A percentile compares a stretch with the other conserved stretches of the same genome.
phyloP scores from a whole-genome alignment of 2,329 filamentous ascomycete genomes.

The Pseudocercospora cruenta region DNA sequence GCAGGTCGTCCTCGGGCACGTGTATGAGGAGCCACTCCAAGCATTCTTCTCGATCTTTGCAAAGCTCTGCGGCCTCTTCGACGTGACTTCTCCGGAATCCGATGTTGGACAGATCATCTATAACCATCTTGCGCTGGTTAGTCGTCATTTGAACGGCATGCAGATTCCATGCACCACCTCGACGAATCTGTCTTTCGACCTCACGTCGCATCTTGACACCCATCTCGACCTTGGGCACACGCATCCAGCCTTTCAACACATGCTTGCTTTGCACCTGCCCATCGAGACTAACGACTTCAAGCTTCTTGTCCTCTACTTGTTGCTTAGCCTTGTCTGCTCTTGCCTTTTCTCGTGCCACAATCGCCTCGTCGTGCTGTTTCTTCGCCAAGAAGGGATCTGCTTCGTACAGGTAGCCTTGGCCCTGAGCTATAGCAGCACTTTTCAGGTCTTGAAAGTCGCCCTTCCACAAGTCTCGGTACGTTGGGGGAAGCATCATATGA shows the following conservation, averaged over 20 bases:
- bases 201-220: slow-evolving; percentile 76
- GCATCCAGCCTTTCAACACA: slow-evolving; percentile 71
- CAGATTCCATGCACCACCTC: slow-evolving; percentile 84
- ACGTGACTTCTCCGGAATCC: slow-evolving; percentile 90
- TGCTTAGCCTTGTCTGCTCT: slow-evolving; percentile 68
- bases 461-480: slow-evolving; percentile 89
- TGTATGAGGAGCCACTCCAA: slow-evolving; percentile 96
- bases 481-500: slow-evolving; percentile 89
- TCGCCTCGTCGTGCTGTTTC: slow-evolving; percentile 77
- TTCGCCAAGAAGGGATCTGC: slow-evolving; percentile 87
- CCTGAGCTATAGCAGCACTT: slow-evolving; percentile 75
- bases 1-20: slow-evolving; percentile 95
- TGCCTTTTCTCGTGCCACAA: slow-evolving; percentile 76
- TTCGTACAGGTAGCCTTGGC: slow-evolving; percentile 86
- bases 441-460: slow-evolving; percentile 82
- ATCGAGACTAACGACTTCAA: slow-evolving; percentile 54
- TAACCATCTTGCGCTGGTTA: slow-evolving; percentile 60
- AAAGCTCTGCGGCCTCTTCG: slow-evolving; percentile 82
- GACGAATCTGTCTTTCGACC: slow-evolving; percentile 77
- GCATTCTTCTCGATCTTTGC: slow-evolving; percentile 88
- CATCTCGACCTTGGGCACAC: slow-evolving; percentile 90
- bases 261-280: slow-evolving; percentile 44
- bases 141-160: slow-evolving; percentile 69
- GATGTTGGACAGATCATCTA: slow-evolving; percentile 74
- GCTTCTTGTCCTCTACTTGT: slow-evolving; percentile 57